Base-by-base conservation (phyloP, 2,329 filamentous ascomycete species). In the Arthrobotrys musiformis region DNA sequence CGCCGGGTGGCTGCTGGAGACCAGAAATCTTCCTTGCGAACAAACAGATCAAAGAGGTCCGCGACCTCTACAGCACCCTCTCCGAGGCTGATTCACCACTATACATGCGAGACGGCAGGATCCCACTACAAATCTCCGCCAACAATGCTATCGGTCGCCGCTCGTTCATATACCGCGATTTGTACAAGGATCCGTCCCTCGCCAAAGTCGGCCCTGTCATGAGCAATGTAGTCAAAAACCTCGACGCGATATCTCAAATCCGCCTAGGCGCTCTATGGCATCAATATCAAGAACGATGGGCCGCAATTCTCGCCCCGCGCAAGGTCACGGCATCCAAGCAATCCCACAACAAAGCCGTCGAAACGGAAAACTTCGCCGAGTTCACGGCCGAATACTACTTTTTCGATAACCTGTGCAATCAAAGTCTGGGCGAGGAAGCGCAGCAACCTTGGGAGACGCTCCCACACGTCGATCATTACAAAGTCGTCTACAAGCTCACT, bases 381-480 rank as follows among this genome's bases (percentile, higher is more conserved):
- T 77, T 77, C 9, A 66, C 70, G 60, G 30, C 73, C 13, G 73
- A 77, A 24, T 70, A 77, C 35, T 30, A 70, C 44, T 77, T 77
- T 40, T 77, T 77, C 42, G 73, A 77, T 15, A 77, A 77, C 28
- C 66, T 77, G 15, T 77, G 73, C 35, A 66, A 61, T 15, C 73
- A 77, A 54, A 70, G 44, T 17, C 33, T 77, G 4, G 46, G 19
- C 66, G 73, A 77, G 24, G 73, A 67, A n/a, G 35, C 66, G 15
- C 73, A 77, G 35, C 1, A 62, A 2, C 73, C 73, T 9, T 77
- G 73, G 73, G 73, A 70, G 22, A 64, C 67, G 5, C 60, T 77
- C n/a, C 24, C 67, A 44, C 50, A 67, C 4, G 63, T 64, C 8
- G 73, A 77, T 40, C 73, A 77, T 30, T 61, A 77, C 66, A 70